Percentiles rank a stretch among this genome's conserved stretches.
These are phyloP conservation scores for Jacaranda mimosifolia DNA, from an alignment of 257 asterid genomes.

Conservation along the genomic window DNA sequence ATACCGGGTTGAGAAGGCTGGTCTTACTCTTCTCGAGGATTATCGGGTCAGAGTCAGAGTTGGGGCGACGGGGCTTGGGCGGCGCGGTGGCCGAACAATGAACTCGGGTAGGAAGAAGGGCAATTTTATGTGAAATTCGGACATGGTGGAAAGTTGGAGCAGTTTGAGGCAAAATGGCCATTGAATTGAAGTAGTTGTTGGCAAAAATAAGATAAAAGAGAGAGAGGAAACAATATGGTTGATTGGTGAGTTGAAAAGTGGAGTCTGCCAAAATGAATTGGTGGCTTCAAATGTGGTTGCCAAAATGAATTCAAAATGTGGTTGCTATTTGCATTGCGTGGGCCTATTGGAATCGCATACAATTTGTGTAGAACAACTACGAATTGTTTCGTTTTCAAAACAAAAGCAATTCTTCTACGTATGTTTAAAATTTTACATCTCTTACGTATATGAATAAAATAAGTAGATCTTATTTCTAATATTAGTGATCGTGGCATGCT, in stretches of 20 bases:
- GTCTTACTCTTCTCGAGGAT: background rate
- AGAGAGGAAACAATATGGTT: background rate
- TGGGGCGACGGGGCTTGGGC: constrained; percentile 40
- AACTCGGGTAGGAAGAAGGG: constrained; percentile 30
- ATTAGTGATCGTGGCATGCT: no score
- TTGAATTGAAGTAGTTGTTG: constrained; percentile 24
- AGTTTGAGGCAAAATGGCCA: constrained; percentile 45
- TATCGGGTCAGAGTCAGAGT: background rate
- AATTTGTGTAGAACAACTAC: constrained; percentile 17
- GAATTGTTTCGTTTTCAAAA: background rate
- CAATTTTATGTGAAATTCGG: constrained; percentile 19
- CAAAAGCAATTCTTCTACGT: no score
- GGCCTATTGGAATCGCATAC: constrained; percentile 40
- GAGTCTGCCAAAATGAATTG: constrained; percentile 26
- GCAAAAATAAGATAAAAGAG: background rate
- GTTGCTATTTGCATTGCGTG: constrained; percentile 39
- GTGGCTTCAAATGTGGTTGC: constrained; percentile 38
- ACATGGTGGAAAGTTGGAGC: constrained; percentile 39
- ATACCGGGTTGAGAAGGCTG: background rate
- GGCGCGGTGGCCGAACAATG: constrained; percentile 50
- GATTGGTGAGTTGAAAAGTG: background rate
- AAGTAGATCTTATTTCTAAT: no score
- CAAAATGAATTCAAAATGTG: constrained; percentile 33
- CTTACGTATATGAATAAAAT: no score
- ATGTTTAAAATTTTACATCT: no score